Conservation (phyloP, 2,329 filamentous ascomycete genomes). For the Penicillium sp. region DNA sequence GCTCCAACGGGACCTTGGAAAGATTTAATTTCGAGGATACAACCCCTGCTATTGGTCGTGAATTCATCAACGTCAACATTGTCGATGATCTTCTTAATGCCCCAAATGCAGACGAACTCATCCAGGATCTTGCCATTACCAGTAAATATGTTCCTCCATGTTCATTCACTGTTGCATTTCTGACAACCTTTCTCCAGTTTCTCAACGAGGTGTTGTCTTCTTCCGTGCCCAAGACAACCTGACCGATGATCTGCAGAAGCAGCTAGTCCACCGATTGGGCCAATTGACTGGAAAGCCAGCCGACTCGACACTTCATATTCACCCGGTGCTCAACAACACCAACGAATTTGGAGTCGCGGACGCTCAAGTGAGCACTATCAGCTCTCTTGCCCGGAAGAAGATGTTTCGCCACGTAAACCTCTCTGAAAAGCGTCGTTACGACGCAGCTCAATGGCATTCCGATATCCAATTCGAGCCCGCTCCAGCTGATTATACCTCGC, state of each 20-base stretch:
- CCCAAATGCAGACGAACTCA: conserved; percentile 63
- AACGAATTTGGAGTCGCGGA: conserved; percentile 60
- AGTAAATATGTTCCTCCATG: conserved; percentile 49
- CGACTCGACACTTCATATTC: conserved; percentile 62
- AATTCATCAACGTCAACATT: conserved; percentile 47
- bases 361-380: conserved; percentile 67
- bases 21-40: conserved; percentile 49
- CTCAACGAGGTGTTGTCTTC: conserved; percentile 70
- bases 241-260: conserved; percentile 66
- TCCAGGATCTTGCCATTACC: conserved; percentile 69
- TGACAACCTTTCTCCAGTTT: conserved; percentile 53
- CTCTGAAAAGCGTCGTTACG: conserved; percentile 40
- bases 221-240: conserved; percentile 67
- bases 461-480: conserved; percentile 69
- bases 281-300: conserved; percentile 62
- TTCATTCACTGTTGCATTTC: neutral
- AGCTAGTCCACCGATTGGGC: conserved; percentile 64
- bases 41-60: conserved; percentile 47
- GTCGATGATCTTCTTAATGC: conserved; percentile 60
- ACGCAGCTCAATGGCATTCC: conserved; percentile 58
- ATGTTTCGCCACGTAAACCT: conserved; percentile 41
- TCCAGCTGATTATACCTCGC: conserved; percentile 65
- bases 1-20: conserved; percentile 44
- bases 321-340: conserved; percentile 61
- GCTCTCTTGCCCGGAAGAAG: conserved; percentile 59